Conservation (phyloP, 805 yeast genomes). For the Kodamaea lidongshanica region DNA sequence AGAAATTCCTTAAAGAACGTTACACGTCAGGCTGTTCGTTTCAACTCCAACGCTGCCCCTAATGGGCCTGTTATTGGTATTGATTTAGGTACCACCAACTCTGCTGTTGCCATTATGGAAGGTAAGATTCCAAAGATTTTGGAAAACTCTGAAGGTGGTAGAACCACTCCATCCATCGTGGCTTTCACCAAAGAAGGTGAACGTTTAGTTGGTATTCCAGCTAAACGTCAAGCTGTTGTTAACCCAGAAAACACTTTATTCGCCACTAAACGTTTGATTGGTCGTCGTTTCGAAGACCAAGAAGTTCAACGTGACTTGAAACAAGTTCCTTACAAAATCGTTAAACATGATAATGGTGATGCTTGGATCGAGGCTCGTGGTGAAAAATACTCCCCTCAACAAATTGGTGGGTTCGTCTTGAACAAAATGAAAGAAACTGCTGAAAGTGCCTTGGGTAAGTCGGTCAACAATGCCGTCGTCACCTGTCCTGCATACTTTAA, state of each 20-base stretch:
- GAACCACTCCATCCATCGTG: slow-evolving; percentile 87
- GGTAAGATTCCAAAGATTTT: slow-evolving; percentile 70
- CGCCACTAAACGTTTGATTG: slow-evolving; percentile 92
- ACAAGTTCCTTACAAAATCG: slow-evolving; percentile 86
- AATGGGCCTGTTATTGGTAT: slow-evolving; percentile 69
- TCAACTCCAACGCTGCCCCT: slow-evolving; percentile 28
- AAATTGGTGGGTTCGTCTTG: slow-evolving; percentile 86
- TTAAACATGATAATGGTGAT: slow-evolving; percentile 87
- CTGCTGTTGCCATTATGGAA: slow-evolving; percentile 83
- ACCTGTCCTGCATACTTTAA: slow-evolving; percentile 88
- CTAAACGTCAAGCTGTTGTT: slow-evolving; percentile 93
- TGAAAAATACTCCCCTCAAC: slow-evolving; percentile 86
- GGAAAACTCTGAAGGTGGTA: slow-evolving; percentile 62
- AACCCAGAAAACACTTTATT: slow-evolving; percentile 91
- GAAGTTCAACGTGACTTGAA: slow-evolving; percentile 88
- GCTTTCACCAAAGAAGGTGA: slow-evolving; percentile 91
- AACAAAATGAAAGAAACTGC: slow-evolving; percentile 99
- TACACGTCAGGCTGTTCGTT: slow-evolving; percentile 30
- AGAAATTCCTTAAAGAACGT: slow-evolving; percentile 35
- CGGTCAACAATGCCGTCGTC: slow-evolving; percentile 83
- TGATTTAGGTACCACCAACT: slow-evolving; percentile 84
- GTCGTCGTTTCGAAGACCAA: slow-evolving; percentile 81
- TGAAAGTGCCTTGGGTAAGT: slow-evolving; percentile 82
- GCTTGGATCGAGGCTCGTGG: slow-evolving; percentile 95
- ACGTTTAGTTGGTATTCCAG: slow-evolving; percentile 88